Evolutionary conservation across 495 filamentous ascomycete genomes (phyloP).

Genomic region (Cryomyces minteri): DNA sequence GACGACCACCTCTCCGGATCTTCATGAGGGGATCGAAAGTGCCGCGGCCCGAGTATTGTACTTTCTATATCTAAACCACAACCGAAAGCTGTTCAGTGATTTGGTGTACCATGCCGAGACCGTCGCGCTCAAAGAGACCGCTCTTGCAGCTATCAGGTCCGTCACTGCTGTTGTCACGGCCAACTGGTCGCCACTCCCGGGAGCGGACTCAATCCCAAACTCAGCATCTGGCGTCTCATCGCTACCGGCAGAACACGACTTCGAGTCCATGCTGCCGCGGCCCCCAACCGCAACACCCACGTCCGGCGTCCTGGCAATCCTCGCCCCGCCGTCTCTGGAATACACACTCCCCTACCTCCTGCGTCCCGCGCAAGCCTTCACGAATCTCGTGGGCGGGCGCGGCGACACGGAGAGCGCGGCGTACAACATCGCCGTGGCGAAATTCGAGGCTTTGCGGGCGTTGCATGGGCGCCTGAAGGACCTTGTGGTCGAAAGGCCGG

Average conservation of each 20-base stretch:
- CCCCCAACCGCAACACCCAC: slow-evolving; percentile 19
- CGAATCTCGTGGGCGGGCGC: slow-evolving; percentile 37
- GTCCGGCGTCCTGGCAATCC: slow-evolving; percentile 29
- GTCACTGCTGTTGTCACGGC: slow-evolving; percentile 35
- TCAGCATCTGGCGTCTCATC: slow-evolving; percentile 26
- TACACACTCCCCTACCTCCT: slow-evolving; percentile 40
- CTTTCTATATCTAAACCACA: slow-evolving; percentile 31
- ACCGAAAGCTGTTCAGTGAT: slow-evolving; percentile 31
- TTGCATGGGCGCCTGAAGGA: slow-evolving; percentile 10
- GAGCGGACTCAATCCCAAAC: slow-evolving; percentile 8
- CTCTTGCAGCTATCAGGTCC: slow-evolving; percentile 34
- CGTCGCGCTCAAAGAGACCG: slow-evolving; percentile 37
- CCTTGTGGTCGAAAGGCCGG: slow-evolving; percentile 2
- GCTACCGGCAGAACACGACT: slow-evolving; percentile 3
- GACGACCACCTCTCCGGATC: slow-evolving; percentile 16
- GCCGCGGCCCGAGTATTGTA: slow-evolving; percentile 39
- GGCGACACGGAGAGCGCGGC: slow-evolving; percentile 38
- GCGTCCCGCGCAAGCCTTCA: slow-evolving; percentile 35
- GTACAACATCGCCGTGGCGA: slow-evolving; percentile 40
- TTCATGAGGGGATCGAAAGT: slow-evolving; percentile 25
- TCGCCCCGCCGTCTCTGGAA: slow-evolving; percentile 31
- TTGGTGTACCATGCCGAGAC: slow-evolving; percentile 35
- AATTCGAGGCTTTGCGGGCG: slow-evolving; percentile 34
- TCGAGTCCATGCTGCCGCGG: background rate
- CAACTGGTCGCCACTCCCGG: slow-evolving; percentile 26